These are phyloP conservation scores for Russula olivacea DNA, from an alignment of 768 basidiomycete genomes.

Conservation along the genomic window DNA sequence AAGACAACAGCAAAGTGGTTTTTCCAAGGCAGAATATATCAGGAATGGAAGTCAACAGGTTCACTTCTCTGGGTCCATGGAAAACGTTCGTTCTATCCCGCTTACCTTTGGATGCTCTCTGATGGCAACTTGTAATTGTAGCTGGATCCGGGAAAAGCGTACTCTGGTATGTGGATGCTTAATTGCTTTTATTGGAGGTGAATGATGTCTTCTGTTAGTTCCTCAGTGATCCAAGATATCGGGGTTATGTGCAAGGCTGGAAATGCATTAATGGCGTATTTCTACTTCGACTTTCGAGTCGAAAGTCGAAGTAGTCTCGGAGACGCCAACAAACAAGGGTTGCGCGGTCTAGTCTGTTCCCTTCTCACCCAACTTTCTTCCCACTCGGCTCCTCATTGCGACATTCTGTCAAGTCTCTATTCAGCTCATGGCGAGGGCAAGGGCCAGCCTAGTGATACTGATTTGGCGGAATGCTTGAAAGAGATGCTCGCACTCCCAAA, in stretches of 20 bases:
- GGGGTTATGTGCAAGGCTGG: not conserved
- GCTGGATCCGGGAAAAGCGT: not conserved
- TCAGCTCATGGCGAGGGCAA: not conserved
- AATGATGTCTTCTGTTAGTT: not conserved
- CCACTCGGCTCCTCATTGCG: not conserved
- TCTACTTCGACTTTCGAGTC: not conserved
- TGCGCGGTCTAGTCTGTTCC: not conserved
- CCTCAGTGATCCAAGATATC: not conserved
- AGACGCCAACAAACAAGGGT: not conserved
- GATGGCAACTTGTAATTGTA: not conserved
- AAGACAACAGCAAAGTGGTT: not conserved
- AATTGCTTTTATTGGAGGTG: not conserved
- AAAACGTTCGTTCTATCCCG: not conserved
- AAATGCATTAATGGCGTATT: not conserved
- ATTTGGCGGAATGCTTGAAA: not conserved
- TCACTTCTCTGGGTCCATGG: not conserved
- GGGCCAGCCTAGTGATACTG: not conserved
- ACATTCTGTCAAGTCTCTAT: not conserved
- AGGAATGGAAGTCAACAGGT: not conserved
- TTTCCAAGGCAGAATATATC: not conserved
- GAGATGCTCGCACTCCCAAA: not conserved
- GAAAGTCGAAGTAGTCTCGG: too few relatives aligned
- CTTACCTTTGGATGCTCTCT: not conserved
- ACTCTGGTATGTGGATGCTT: not conserved
- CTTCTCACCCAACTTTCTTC: not conserved